Base-by-base conservation (phyloP, 148 eudicot species). In the Cornus suecica region DNA sequence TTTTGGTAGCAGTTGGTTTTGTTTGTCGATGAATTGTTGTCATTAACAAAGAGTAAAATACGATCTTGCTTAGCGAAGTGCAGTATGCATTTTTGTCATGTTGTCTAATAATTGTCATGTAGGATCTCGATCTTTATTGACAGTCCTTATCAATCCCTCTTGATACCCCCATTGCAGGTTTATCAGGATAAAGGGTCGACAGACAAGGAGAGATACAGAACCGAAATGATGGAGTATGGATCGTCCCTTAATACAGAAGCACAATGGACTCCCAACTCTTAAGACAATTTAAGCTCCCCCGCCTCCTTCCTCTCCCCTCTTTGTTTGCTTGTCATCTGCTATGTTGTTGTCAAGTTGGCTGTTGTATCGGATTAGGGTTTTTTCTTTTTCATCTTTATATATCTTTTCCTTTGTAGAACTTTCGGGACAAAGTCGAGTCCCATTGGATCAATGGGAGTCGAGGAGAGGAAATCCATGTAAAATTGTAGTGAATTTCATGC, bases 141-240 rank as follows among this genome's bases (percentile, higher is more conserved):
- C 45, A 27, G 26, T 25, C 27, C 15, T 81, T 52, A 37, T 61
- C 26, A 32, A 63, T 31, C 69, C 54, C 20, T 61, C 54, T 4
- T 29, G 66, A 24, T 75, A 27, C n/a, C 61, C 61, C 68, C 56
- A 24, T 66, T 85, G 78, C 89, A 91, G 97, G 91, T 86, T 48
- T 88, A 84, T 79, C 86, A 83, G 77, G 91, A 85, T 30, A 86
- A 82, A 76, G 90, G 85, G 66, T 20, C 75, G 73, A 78, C 63
- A 74, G 86, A 83, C 77, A 82, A 83, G 80, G 92, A 87, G 81
- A 76, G 88, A 74, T 85, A 86, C 82, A 82, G 51, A 73, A 76
- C 80, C 58, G 86, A 87, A 74, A 80, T 84, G 87, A 31, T 68
- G 74, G 82, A 83, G 73, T 81, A 76, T 80, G 80, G 74, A 65